Base-by-base conservation (phyloP, 345 rosid genomes). In the Lepidium africanum region DNA sequence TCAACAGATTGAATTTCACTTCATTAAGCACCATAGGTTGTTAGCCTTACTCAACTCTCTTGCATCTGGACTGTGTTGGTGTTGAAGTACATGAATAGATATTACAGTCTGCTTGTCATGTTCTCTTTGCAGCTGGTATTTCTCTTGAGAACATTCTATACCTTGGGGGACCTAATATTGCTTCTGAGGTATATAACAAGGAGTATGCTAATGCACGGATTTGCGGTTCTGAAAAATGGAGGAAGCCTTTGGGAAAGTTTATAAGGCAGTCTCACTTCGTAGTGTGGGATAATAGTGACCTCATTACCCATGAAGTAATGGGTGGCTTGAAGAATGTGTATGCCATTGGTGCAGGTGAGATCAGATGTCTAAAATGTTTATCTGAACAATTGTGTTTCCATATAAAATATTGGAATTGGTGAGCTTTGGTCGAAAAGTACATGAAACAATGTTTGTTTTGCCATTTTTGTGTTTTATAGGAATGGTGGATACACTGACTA, bases 91-190 rank as follows among this genome's bases (percentile, higher is more conserved):
- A 32, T 11, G 41, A 30, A 2, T 47, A n/a, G 14, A 7, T 27
- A 9, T 62, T 36, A 62, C 1, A n/a, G 13, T 10, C 55, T 21
- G 3, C 14, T 63, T 38, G 11, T 14, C 8, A 33, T 63, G 5
- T 36, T 4, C 48, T 36, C 5, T 32, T 41, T 73, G 61, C 16
- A 73, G 77, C 77, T 67, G 77, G 63, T 15, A 52, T 74, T 27
- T 84, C 85, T 6, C 59, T 81, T 68, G 97, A 94, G 79, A 94
- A 89, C 69, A 94, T 94, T 71, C 91, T 91, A 9, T 94, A 94
- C 78, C 97, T 94, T n/a, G 99, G 99, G 13, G 99, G 99, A 73
- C 99, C 99, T 3, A 94, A 94, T 77, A 94, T 94, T 66, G 99
- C 97, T 38, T 87, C 99, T 0, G 99, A 94, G 76, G 90, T 94